These are phyloP conservation scores for Akanthomyces muscarius DNA, from an alignment of 2,329 filamentous ascomycete species.

Conservation along the genomic window DNA sequence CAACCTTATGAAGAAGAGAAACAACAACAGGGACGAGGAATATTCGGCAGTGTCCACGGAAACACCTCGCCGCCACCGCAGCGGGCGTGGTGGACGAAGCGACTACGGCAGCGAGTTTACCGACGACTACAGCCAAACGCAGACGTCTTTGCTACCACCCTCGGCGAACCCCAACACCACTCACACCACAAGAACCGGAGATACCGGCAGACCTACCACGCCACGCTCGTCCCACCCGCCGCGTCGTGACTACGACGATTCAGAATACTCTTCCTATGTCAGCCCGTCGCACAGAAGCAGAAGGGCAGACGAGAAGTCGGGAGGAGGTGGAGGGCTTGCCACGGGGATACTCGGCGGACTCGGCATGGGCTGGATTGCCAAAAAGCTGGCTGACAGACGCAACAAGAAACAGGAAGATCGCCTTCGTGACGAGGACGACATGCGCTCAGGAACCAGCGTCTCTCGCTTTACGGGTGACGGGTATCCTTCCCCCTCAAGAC, in stretches of 20 bases:
- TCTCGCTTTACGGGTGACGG: slow-evolving; percentile 68
- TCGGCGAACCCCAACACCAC: slow-evolving; percentile 41
- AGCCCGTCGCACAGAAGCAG: slow-evolving; percentile 60
- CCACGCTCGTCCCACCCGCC: slow-evolving; percentile 43
- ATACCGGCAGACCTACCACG: slow-evolving; percentile 43
- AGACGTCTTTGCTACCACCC: slow-evolving; percentile 44
- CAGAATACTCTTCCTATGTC: slow-evolving; percentile 57
- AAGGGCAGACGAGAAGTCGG: slow-evolving; percentile 40
- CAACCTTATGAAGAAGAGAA: slow-evolving; percentile 52
- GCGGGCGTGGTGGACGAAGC: slow-evolving; percentile 39
- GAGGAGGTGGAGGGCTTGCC: slow-evolving; percentile 43
- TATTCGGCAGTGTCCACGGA: slow-evolving; percentile 61
- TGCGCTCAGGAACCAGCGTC: slow-evolving; percentile 56
- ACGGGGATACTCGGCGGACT: slow-evolving; percentile 58
- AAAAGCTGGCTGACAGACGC: slow-evolving; percentile 57
- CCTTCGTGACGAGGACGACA: slow-evolving; percentile 42
- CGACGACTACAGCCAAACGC: slow-evolving; percentile 26
- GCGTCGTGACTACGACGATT: slow-evolving; percentile 45
- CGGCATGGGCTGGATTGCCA: slow-evolving; percentile 65
- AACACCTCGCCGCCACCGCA: slow-evolving; percentile 49
- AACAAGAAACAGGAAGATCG: slow-evolving; percentile 46
- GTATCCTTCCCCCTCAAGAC: slow-evolving; percentile 46
- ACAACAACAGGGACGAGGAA: slow-evolving; percentile 52
- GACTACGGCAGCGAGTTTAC: slow-evolving; percentile 52
- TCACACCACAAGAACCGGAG: slow-evolving; percentile 44